phyloP scores from a whole-genome alignment of 352 stramenopile genomes.

The Aphanomyces cochlioides region DNA sequence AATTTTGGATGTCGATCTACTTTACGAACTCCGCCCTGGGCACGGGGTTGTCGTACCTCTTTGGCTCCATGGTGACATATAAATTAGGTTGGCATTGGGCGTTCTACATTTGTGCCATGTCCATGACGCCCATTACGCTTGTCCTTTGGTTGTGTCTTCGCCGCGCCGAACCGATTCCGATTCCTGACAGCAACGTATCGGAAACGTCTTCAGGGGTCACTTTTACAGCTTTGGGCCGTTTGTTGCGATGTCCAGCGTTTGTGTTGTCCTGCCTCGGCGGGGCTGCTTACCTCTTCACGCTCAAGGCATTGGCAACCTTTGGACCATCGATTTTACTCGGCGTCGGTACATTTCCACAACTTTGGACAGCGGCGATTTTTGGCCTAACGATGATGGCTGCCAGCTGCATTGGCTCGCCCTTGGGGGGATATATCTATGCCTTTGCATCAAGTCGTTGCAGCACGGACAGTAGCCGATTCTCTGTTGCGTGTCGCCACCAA shows the following conservation, averaged over 20 bases:
- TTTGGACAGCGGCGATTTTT: slow-evolving; percentile 1
- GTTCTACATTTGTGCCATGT: background rate
- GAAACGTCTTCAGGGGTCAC: too few species aligned
- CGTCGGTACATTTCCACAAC: background rate
- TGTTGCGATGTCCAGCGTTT: background rate
- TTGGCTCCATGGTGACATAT: background rate
- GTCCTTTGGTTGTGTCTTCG: too few species aligned
- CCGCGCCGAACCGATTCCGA: too few species aligned
- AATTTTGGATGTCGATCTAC: background rate
- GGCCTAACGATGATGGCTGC: background rate
- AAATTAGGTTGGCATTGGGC: background rate
- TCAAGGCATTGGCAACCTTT: background rate
- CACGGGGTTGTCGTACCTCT: background rate
- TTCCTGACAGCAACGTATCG: too few species aligned
- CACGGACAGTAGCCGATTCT: background rate
- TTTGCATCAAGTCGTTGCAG: background rate
- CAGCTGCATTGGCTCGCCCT: background rate
- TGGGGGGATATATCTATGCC: background rate
- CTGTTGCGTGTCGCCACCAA: background rate
- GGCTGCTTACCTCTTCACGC: background rate
- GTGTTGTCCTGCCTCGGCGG: background rate
- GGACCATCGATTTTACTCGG: background rate
- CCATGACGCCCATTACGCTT: background rate
- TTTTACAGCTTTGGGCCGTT: too few species aligned
- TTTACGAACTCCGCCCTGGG: background rate